Conservation (phyloP, 2,329 filamentous ascomycete species). For the Geosmithia putterillii region DNA sequence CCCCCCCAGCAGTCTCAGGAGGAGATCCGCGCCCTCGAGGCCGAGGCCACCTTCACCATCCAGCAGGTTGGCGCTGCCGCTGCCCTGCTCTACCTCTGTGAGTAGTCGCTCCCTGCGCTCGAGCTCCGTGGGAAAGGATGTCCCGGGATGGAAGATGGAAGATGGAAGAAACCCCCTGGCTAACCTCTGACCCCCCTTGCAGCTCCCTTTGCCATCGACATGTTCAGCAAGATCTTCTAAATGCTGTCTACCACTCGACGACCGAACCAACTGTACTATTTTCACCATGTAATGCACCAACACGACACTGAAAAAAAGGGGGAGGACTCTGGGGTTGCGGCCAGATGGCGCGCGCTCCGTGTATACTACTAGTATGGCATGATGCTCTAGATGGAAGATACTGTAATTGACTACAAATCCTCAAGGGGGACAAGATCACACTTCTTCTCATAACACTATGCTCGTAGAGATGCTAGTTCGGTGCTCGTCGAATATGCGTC, state of each 20-base stretch:
- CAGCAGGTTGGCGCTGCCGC: conserved; percentile 55
- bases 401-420: background rate
- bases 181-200: background rate
- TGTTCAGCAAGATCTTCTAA: conserved; percentile 31
- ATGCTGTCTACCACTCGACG: background rate
- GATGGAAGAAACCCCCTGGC: conserved; percentile 2
- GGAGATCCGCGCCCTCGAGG: conserved; percentile 59
- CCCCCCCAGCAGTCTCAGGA: conserved; percentile 57
- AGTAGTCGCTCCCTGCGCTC: too few species aligned
- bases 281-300: too few species aligned
- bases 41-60: conserved; percentile 53
- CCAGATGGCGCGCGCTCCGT: too few species aligned
- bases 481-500: background rate
- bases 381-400: too few species aligned
- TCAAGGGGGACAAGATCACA: too few species aligned
- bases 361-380: too few species aligned
- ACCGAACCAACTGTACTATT: background rate
- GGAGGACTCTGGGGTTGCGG: too few species aligned
- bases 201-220: conserved; percentile 49
- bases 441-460: too few species aligned
- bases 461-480: too few species aligned
- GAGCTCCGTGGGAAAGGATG: too few species aligned
- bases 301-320: background rate
- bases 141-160: too few species aligned
- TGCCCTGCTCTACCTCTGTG: conserved; percentile 66